These are phyloP conservation scores for Lecanicillium sp. DNA, from an alignment of 2,329 filamentous ascomycete genomes.

Conservation along the genomic window DNA sequence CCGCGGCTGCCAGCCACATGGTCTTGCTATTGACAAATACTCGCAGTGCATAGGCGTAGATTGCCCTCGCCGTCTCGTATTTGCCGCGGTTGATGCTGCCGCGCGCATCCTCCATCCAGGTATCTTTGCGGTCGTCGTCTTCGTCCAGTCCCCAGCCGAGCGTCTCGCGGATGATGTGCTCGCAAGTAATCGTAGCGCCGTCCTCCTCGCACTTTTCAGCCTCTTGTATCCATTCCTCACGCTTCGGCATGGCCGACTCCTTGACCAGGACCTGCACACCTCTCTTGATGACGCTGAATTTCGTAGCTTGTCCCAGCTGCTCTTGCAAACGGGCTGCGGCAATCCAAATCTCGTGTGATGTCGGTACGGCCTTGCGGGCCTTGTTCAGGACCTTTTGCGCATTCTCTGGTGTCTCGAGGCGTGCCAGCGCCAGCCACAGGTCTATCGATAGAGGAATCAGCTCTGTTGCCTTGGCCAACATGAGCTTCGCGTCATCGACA, in stretches of 20 bases:
- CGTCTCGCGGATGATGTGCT: conserved; percentile 84
- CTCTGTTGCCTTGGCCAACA: conserved; percentile 91
- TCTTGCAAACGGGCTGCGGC: conserved; percentile 87
- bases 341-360: conserved; percentile 94
- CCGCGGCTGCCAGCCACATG: conserved; percentile 83
- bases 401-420: conserved; percentile 81
- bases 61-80: conserved; percentile 86
- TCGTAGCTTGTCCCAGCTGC: conserved; percentile 68
- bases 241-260: conserved; percentile 91
- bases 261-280: conserved; percentile 81
- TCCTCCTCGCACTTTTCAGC: conserved; percentile 94
- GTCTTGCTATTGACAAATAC: conserved; percentile 84
- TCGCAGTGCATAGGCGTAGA: conserved; percentile 83
- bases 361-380: conserved; percentile 87
- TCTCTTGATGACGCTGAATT: conserved; percentile 89
- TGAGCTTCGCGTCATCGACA: conserved; percentile 73
- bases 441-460: conserved; percentile 91
- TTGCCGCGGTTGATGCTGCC: conserved; percentile 70
- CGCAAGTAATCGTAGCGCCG: conserved; percentile 77
- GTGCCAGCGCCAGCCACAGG: conserved; percentile 87
- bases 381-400: conserved; percentile 93
- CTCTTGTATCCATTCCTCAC: conserved; percentile 93
- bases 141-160: conserved; percentile 90
- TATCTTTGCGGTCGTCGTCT: conserved; percentile 91
- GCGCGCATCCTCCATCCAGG: conserved; percentile 91